Base-by-base conservation (phyloP, 768 basidiomycete species). In the Boletus fagicola region DNA sequence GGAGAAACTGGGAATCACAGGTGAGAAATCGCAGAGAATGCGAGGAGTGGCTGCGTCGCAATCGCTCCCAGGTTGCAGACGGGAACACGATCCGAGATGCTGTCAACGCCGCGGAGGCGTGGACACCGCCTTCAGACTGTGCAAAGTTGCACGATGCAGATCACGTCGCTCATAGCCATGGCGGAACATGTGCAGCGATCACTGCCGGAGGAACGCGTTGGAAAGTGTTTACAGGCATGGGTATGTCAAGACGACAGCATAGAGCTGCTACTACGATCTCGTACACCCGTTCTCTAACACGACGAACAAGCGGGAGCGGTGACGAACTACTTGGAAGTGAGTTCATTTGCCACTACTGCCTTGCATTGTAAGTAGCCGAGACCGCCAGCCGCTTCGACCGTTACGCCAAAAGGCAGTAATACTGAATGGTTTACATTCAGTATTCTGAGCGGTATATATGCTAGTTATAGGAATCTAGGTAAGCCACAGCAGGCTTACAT, bases 221-320 rank as follows among this genome's bases (percentile, higher is more conserved):
- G 15, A 20, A 33, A 28, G 3, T 22, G n/a, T 42, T 16, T 12
- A 22, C 9, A 62, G 60, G 49, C 35, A 49, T 12, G 61, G 60
- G 9, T 49, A 57, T 52, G 48, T 62, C 61, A 62, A 62, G 45
- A 57, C 60, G 18, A 46, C 54, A 30, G 60, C 59, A 30, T 62
- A 62, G 31, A 62, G 61, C 42, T 62, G 62, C 54, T 62, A 57
- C 47, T 62, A 52, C 31, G 54, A 57, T 42, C 60, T 62, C 43
- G 51, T 30, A n/a, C 30, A 49, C 5, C 61, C 61, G 35, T 62
- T 62, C 30, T 64, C 57, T 16, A 51, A 31, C 45, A 64, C 62
- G 24, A 60, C 57, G 52, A 64, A 64, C 53, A 54, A 64, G 39
- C 54, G 45, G 60, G 59, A 22, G 59, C 61, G 28, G 49, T 31